These are phyloP conservation scores for Plasmodium inui DNA, from an alignment of 169 alveolate species.

Conservation along the genomic window DNA sequence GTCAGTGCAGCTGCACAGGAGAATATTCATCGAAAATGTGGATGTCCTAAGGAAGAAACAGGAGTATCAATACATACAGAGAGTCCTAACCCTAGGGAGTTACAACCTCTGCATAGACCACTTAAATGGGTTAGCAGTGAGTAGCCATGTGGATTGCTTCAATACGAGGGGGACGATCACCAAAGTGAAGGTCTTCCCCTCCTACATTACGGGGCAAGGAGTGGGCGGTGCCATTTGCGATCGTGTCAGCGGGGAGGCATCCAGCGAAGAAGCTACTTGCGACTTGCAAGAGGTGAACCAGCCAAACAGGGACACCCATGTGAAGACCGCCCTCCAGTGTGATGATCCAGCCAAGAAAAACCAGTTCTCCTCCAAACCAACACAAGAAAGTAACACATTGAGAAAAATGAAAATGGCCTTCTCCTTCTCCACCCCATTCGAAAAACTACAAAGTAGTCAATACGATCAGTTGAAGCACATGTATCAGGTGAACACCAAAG, in stretches of 20 bases:
- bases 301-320: background rate
- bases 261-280: background rate
- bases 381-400: background rate
- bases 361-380: background rate
- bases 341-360: background rate
- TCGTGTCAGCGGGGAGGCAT: background rate
- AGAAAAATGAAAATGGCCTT: background rate
- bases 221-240: background rate
- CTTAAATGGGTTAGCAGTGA: background rate
- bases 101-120: background rate
- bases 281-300: background rate
- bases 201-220: background rate
- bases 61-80: background rate
- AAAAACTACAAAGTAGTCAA: background rate
- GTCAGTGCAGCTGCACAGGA: background rate
- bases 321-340: background rate
- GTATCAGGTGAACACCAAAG: slow-evolving; percentile 45
- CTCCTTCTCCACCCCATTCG: slow-evolving; percentile 12
- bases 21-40: slow-evolving; percentile 9
- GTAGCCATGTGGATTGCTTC: background rate
- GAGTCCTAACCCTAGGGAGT: background rate
- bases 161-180: background rate
- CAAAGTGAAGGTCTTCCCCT: slow-evolving; percentile 30
- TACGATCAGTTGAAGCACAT: slow-evolving; percentile 11
- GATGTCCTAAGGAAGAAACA: background rate